Conservation (phyloP, 1,284 basidiomycete genomes). For the Psilocybe mexicana region DNA sequence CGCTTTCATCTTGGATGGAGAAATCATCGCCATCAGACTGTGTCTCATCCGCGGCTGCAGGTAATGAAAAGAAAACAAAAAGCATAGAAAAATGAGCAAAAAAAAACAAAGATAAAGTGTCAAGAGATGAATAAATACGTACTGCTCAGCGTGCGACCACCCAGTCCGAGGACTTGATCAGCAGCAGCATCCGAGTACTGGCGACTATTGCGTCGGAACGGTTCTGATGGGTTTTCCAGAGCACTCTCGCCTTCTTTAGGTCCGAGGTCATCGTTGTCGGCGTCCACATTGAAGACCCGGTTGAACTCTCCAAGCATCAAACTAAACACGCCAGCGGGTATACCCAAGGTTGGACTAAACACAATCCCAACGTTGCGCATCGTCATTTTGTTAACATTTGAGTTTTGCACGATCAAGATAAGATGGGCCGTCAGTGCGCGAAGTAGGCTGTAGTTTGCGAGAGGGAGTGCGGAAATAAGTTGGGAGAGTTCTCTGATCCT, state of each 20-base stretch:
- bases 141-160: conserved; percentile 67
- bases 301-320: conserved; percentile 92
- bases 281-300: conserved; percentile 80
- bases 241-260: conserved; percentile 36
- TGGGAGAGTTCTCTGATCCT: conserved; percentile 85
- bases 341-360: conserved; percentile 92
- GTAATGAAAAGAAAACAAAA: conserved; percentile 17
- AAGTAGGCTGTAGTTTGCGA: conserved; percentile 92
- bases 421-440: conserved; percentile 94
- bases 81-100: conserved; percentile 16
- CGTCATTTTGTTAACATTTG: conserved; percentile 95
- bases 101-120: conserved; percentile 19
- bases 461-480: conserved; percentile 84
- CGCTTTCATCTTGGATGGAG: conserved; percentile 69
- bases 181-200: conserved; percentile 80
- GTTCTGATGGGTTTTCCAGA: conserved; percentile 34
- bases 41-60: conserved; percentile 57
- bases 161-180: conserved; percentile 73
- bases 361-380: conserved; percentile 99
- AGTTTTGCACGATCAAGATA: conserved; percentile 92
- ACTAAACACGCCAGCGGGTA: conserved; percentile 93
- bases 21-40: conserved; percentile 69
- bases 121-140: conserved; percentile 29
- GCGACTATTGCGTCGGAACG: conserved; percentile 69
- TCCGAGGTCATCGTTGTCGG: conserved; percentile 41